Conservation (phyloP, 2,329 filamentous ascomycete genomes). For the Fusarium brachygibbosum region DNA sequence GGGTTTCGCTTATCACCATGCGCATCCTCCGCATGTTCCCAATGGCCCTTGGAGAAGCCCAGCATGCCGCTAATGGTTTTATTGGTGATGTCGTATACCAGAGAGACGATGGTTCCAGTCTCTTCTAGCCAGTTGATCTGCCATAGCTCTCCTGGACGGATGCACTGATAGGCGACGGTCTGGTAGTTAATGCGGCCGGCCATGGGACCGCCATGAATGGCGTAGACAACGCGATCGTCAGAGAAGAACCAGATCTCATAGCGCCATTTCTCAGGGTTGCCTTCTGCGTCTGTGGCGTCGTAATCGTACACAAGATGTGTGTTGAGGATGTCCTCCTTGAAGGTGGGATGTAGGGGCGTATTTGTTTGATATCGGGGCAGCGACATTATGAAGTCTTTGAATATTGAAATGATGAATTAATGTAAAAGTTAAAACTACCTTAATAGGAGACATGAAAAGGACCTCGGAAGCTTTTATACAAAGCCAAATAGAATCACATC, state of each 20-base stretch:
- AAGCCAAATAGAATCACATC: neutral
- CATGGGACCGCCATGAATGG: conserved; percentile 72
- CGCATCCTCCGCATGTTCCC: conserved; percentile 64
- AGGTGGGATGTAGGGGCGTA: conserved; percentile 46
- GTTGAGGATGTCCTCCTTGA: conserved; percentile 64
- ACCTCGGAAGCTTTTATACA: conserved; percentile 19
- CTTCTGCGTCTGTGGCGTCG: conserved; percentile 60
- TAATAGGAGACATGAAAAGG: no score
- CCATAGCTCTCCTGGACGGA: conserved; percentile 70
- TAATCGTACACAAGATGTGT: conserved; percentile 71
- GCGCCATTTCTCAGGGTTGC: conserved; percentile 69
- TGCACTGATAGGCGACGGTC: conserved; percentile 68
- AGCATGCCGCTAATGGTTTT: conserved; percentile 65
- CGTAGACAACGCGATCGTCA: conserved; percentile 67
- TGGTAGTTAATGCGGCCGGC: conserved; percentile 67
- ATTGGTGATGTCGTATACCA: conserved; percentile 67
- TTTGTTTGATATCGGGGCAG: conserved; percentile 47
- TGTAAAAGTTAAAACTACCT: no score
- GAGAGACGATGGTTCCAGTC: conserved; percentile 68
- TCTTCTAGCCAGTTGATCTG: conserved; percentile 73
- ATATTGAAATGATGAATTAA: neutral
- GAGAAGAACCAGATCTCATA: conserved; percentile 74
- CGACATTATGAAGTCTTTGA: conserved; percentile 24
- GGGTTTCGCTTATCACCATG: conserved; percentile 69
- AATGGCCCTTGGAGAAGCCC: conserved; percentile 68